These are phyloP conservation scores for Posidonia australis DNA, from an alignment of 106 monocot genomes.

Conservation along the genomic window DNA sequence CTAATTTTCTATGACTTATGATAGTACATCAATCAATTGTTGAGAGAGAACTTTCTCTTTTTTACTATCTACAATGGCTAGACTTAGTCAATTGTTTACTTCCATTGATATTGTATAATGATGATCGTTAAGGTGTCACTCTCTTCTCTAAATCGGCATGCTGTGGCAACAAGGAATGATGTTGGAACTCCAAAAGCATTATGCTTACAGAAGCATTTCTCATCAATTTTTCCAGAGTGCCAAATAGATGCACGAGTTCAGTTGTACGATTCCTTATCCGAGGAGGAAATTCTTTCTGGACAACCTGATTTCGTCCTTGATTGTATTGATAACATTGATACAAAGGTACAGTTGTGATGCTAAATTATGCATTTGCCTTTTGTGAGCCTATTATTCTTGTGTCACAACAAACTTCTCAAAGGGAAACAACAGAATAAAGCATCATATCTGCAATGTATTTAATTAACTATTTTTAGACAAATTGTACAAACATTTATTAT, in stretches of 20 bases:
- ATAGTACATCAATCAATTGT: neutral
- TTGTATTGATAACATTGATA: constrained; percentile 99
- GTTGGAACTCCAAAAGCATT: constrained; percentile 87
- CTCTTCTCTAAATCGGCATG: constrained; percentile 94
- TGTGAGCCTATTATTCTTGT: no score
- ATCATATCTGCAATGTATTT: no score
- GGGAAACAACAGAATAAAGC: no score
- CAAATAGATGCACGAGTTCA: constrained; percentile 77
- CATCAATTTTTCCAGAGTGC: constrained; percentile 83
- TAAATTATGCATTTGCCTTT: no score
- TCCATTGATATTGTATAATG: neutral
- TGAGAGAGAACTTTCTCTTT: neutral
- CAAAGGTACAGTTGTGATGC: constrained; percentile 42
- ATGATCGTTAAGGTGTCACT: constrained; percentile 57
- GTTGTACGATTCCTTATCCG: constrained; percentile 75
- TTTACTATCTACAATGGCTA: no score
- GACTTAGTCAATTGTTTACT: neutral
- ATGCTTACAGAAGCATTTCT: constrained; percentile 89
- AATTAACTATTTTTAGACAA: no score
- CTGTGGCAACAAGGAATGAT: constrained; percentile 92
- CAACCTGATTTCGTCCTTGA: constrained; percentile 91
- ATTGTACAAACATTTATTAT: no score
- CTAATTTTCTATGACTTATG: neutral
- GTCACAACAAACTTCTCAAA: no score
- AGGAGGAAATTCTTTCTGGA: constrained; percentile 90